These are phyloP conservation scores for Crithidia thermophila DNA, from an alignment of 208 protist genomes.

Conservation along the genomic window DNA sequence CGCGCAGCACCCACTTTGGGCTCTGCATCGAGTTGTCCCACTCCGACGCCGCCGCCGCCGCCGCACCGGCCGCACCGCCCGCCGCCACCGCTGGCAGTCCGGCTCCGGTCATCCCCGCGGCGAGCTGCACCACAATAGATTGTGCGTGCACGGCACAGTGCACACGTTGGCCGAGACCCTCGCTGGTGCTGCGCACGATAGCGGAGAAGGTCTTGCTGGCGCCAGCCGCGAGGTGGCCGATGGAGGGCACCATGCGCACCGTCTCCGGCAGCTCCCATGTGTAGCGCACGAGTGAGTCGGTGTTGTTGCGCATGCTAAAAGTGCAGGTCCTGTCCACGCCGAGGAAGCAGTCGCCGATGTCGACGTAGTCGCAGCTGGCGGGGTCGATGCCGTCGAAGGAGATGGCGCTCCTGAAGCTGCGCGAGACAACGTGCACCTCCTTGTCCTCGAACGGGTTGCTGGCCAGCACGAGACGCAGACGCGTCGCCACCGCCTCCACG, in stretches of 20 bases:
- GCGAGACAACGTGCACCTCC: conserved; percentile 73
- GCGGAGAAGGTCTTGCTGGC: conserved; percentile 47
- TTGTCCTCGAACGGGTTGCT: conserved; percentile 96
- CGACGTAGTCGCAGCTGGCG: conserved; percentile 66
- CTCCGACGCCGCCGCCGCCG: conserved; percentile 13
- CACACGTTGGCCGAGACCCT: conserved; percentile 23
- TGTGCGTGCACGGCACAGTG: conserved; percentile 26
- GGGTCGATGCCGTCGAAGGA: conserved; percentile 93
- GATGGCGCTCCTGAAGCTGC: conserved; percentile 85
- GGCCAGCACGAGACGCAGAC: conserved; percentile 73
- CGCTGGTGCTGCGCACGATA: conserved; percentile 35
- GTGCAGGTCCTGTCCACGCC: conserved; percentile 52
- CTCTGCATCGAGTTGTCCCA: conserved; percentile 77
- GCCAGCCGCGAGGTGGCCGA: conserved; percentile 71
- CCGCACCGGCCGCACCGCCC: not conserved
- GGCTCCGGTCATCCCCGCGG: not conserved
- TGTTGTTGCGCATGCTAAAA: conserved; percentile 91
- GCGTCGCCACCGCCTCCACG: conserved; percentile 48
- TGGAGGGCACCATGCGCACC: conserved; percentile 40
- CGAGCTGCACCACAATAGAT: conserved; percentile 25
- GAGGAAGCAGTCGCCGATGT: conserved; percentile 89
- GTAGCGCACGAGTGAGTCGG: conserved; percentile 72
- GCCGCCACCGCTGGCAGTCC: not conserved
- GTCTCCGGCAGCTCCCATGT: conserved; percentile 52
- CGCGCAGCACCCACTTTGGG: conserved; percentile 62